phyloP scores from a whole-genome alignment of 2,329 filamentous ascomycete species.

The Pyrenophora seminiperda region DNA sequence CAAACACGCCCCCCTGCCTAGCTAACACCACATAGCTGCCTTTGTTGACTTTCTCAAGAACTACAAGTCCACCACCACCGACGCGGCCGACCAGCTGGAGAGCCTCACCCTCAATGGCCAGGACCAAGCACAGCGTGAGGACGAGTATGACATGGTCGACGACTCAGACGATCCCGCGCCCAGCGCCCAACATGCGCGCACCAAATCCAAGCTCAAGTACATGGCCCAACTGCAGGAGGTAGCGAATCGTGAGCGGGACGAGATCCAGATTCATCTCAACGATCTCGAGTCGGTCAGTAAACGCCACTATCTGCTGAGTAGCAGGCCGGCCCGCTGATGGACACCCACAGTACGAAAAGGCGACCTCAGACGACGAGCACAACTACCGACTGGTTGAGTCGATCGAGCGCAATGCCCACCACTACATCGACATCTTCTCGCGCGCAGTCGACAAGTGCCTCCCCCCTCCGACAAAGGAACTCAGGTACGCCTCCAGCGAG shows the following conservation, averaged over 20 bases:
- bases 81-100: constrained; percentile 80
- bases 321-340: constrained; percentile 20
- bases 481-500: constrained; percentile 64
- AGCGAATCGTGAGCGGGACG: constrained; percentile 75
- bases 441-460: constrained; percentile 85
- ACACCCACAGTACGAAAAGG: constrained; percentile 72
- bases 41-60: constrained; percentile 86
- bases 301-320: not conserved
- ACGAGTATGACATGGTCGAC: constrained; percentile 93
- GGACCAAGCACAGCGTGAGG: constrained; percentile 65
- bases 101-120: constrained; percentile 86
- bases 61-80: constrained; percentile 79
- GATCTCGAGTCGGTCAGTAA: constrained; percentile 71
- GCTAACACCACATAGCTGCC: constrained; percentile 62
- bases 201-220: constrained; percentile 77
- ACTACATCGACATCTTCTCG: constrained; percentile 92
- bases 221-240: constrained; percentile 84
- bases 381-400: constrained; percentile 75
- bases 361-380: constrained; percentile 63
- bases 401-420: constrained; percentile 88
- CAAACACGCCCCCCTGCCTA: constrained; percentile 16
- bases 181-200: constrained; percentile 49
- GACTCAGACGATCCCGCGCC: constrained; percentile 68
- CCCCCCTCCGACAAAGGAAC: constrained; percentile 76
- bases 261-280: constrained; percentile 86